Percentiles rank a stretch among this genome's conserved stretches.
Conservation (phyloP, 2,329 filamentous ascomycete species). For the Aspergillus chevalieri region DNA sequence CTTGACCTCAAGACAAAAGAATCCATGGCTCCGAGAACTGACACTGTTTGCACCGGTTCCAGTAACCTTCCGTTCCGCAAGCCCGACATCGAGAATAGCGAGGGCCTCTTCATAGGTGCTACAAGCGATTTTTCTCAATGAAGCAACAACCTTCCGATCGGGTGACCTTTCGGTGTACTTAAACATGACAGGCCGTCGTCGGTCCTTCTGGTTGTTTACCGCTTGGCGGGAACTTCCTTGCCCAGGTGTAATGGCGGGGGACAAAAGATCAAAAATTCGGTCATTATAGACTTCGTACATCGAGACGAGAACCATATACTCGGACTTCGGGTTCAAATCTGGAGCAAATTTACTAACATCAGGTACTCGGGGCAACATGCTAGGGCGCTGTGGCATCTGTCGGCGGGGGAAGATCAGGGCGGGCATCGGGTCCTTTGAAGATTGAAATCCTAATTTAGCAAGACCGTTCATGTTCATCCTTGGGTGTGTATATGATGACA, state of each 20-base stretch:
- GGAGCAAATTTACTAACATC: slow-evolving; percentile 67
- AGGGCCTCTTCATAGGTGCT: slow-evolving; percentile 74
- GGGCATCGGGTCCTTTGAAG: slow-evolving; percentile 51
- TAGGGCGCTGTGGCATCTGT: slow-evolving; percentile 61
- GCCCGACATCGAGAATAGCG: slow-evolving; percentile 80
- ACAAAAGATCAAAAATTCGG: slow-evolving; percentile 88
- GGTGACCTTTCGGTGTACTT: slow-evolving; percentile 83
- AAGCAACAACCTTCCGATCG: slow-evolving; percentile 90
- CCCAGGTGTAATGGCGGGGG: slow-evolving; percentile 43
- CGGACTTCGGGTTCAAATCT: slow-evolving; percentile 60
- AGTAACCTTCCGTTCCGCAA: slow-evolving; percentile 79
- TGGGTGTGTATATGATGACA: slow-evolving; percentile 19
- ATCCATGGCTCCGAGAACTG: slow-evolving; percentile 87
- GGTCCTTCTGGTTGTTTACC: slow-evolving; percentile 56
- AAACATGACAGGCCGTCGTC: slow-evolving; percentile 79
- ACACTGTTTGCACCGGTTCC: slow-evolving; percentile 91
- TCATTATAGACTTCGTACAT: slow-evolving; percentile 99
- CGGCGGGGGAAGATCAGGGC: slow-evolving; percentile 52
- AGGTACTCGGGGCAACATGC: slow-evolving; percentile 66
- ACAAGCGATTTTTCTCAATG: slow-evolving; percentile 84
- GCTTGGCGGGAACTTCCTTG: slow-evolving; percentile 37
- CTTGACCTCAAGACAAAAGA: slow-evolving; percentile 93
- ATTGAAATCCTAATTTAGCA: slow-evolving; percentile 33
- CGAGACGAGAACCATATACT: slow-evolving; percentile 83
- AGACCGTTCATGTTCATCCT: slow-evolving; percentile 18